Evolutionary conservation across 345 rosid genomes (phyloP).

Genomic region (Dipteronia dyeriana): DNA sequence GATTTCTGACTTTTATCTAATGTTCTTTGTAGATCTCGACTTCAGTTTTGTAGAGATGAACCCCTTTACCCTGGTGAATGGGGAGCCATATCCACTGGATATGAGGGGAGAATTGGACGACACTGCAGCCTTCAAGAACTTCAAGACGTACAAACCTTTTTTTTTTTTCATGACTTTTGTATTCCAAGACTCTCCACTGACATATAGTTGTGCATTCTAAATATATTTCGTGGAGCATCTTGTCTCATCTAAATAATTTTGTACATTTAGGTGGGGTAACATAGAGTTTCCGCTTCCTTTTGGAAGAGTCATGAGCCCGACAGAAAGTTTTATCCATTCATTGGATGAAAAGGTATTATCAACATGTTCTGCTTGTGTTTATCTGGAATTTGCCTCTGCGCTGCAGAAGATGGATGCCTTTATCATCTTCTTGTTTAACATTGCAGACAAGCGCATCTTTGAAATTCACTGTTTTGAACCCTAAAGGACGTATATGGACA

Average conservation of each 20-base stretch:
- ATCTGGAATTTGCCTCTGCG: not conserved
- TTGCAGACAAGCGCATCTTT: slow-evolving; percentile 93
- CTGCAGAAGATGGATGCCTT: not conserved
- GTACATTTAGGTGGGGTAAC: slow-evolving; percentile 73
- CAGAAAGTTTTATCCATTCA: slow-evolving; percentile 78
- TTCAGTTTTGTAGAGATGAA: slow-evolving; percentile 94
- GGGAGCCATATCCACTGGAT: slow-evolving; percentile 93
- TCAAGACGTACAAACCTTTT: slow-evolving; percentile 58
- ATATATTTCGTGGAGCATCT: not conserved
- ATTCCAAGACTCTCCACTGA: not conserved
- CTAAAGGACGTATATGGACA: slow-evolving; percentile 97
- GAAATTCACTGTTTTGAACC: slow-evolving; percentile 92
- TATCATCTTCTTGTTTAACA: slow-evolving; percentile 14
- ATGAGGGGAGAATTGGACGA: slow-evolving; percentile 99
- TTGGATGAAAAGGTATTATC: slow-evolving; percentile 87
- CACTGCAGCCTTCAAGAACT: slow-evolving; percentile 96
- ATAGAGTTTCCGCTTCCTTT: slow-evolving; percentile 90
- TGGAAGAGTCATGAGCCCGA: slow-evolving; percentile 84
- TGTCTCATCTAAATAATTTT: slow-evolving; percentile 8
- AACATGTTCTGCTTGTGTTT: not conserved
- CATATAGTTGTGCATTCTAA: not conserved
- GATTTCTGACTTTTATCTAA: slow-evolving; percentile 1
- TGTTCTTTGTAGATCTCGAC: slow-evolving; percentile 65
- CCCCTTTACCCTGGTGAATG: slow-evolving; percentile 84
- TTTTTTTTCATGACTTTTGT: not conserved